These are phyloP conservation scores for Cudoniella acicularis DNA, from an alignment of 495 filamentous ascomycete species.

Conservation along the genomic window DNA sequence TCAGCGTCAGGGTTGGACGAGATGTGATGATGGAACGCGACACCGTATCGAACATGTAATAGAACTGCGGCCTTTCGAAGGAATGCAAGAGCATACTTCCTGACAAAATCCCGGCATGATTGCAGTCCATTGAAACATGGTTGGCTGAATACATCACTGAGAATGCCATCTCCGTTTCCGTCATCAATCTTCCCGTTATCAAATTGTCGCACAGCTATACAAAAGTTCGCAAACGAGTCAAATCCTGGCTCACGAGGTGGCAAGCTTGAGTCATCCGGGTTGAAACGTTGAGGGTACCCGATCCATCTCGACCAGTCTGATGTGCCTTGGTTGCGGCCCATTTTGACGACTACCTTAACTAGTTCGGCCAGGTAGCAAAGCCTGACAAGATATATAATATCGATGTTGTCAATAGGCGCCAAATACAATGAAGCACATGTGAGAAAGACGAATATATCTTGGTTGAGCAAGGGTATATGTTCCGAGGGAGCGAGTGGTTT, in stretches of 20 bases:
- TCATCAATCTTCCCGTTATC: conserved; percentile 5
- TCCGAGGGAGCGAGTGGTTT: background rate
- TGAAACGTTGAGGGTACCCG: background rate
- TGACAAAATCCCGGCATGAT: conserved; percentile 22
- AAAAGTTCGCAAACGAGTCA: conserved; percentile 18
- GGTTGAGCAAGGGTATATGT: conserved; percentile 56
- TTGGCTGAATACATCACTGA: conserved; percentile 7
- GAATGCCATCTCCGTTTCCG: conserved; percentile 16
- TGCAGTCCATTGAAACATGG: conserved; percentile 9
- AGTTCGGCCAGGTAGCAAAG: conserved; percentile 92
- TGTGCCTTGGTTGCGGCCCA: conserved; percentile 11
- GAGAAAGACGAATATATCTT: conserved; percentile 88
- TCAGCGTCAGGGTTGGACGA: conserved; percentile 60
- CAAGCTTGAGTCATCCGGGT: no score
- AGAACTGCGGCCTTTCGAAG: conserved; percentile 81
- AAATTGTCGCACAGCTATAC: conserved; percentile 3
- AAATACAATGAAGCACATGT: conserved; percentile 67
- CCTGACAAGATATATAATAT: conserved; percentile 78
- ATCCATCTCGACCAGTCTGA: conserved; percentile 7
- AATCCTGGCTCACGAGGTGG: background rate
- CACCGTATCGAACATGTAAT: conserved; percentile 80
- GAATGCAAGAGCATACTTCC: conserved; percentile 84
- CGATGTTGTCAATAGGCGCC: conserved; percentile 64
- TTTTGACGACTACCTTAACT: conserved; percentile 59
- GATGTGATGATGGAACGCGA: conserved; percentile 77